A percentile compares a stretch with the other conserved stretches of the same genome.
phyloP scores from a whole-genome alignment of 2,329 filamentous ascomycete species.

The Ascochyta rabiei region DNA sequence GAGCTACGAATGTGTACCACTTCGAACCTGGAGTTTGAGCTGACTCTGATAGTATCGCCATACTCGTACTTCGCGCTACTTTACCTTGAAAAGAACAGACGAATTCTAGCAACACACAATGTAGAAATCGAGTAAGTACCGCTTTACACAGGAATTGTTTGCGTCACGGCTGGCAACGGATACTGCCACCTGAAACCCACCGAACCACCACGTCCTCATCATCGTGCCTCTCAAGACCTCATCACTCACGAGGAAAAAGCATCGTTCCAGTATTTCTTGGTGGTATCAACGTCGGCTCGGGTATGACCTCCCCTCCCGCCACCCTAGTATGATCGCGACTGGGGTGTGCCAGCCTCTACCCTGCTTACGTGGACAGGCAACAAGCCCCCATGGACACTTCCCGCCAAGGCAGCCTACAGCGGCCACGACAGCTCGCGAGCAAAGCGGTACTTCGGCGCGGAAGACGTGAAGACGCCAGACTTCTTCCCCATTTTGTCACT shows the following conservation, averaged over 20 bases:
- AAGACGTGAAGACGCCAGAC: constrained; percentile 50
- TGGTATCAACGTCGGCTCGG: constrained; percentile 52
- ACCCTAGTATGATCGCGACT: not conserved
- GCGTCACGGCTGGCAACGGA: not conserved
- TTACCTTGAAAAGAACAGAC: constrained; percentile 63
- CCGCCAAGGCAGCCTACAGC: constrained; percentile 69
- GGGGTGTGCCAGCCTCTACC: not conserved
- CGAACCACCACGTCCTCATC: not conserved
- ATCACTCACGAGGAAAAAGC: constrained; percentile 48
- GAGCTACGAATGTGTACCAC: too few relatives aligned
- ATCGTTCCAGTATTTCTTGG: constrained; percentile 73
- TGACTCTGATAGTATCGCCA: constrained; percentile 62
- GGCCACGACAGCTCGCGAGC: constrained; percentile 57
- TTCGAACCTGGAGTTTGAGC: not conserved
- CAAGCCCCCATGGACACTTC: constrained; percentile 73
- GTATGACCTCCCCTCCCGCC: constrained; percentile 29
- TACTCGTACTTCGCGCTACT: constrained; percentile 61
- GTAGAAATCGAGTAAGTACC: constrained; percentile 70
- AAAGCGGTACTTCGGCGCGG: constrained; percentile 58
- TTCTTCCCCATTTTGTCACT: constrained; percentile 64
- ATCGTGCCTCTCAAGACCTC: not conserved
- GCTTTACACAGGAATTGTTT: too few relatives aligned
- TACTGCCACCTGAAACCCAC: not conserved
- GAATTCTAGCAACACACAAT: constrained; percentile 61
- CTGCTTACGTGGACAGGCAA: constrained; percentile 61